phyloP scores from a whole-genome alignment of 305 asterid genomes.

The Rubia occidens region DNA sequence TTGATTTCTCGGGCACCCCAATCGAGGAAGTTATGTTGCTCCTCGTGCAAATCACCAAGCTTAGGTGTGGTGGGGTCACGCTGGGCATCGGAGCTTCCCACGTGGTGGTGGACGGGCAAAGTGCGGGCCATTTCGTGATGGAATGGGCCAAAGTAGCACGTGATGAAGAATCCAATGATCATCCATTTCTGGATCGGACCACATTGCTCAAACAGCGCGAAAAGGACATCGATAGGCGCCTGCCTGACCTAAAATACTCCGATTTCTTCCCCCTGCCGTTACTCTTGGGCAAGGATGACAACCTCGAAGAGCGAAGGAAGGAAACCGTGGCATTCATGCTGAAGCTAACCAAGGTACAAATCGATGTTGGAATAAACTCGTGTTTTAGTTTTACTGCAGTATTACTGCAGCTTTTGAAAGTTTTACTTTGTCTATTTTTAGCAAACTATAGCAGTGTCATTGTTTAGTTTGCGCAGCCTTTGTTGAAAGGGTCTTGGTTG shows the following conservation, averaged over 20 bases:
- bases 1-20: conserved; percentile 12
- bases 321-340: not conserved
- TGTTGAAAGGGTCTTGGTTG: too few relatives aligned
- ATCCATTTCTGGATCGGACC: not conserved
- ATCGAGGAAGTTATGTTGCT: conserved; percentile 19
- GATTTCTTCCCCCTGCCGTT: not conserved
- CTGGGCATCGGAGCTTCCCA: conserved; percentile 19
- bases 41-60: conserved; percentile 17
- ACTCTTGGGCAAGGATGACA: not conserved
- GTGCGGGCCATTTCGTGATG: conserved; percentile 14
- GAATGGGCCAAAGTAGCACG: conserved; percentile 28
- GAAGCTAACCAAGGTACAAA: not conserved
- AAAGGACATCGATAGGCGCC: not conserved
- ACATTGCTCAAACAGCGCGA: not conserved
- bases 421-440: too few relatives aligned
- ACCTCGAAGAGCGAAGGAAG: not conserved
- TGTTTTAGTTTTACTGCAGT: too few relatives aligned
- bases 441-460: too few relatives aligned
- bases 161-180: not conserved
- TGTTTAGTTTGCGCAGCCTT: too few relatives aligned
- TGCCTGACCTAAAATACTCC: not conserved
- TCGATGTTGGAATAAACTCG: not conserved
- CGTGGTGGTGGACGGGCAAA: conserved; percentile 19
- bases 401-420: too few relatives aligned
- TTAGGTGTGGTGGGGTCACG: conserved; percentile 21